phyloP scores from a whole-genome alignment of 2,329 filamentous ascomycete species.

The Hymenoscyphus occultus region DNA sequence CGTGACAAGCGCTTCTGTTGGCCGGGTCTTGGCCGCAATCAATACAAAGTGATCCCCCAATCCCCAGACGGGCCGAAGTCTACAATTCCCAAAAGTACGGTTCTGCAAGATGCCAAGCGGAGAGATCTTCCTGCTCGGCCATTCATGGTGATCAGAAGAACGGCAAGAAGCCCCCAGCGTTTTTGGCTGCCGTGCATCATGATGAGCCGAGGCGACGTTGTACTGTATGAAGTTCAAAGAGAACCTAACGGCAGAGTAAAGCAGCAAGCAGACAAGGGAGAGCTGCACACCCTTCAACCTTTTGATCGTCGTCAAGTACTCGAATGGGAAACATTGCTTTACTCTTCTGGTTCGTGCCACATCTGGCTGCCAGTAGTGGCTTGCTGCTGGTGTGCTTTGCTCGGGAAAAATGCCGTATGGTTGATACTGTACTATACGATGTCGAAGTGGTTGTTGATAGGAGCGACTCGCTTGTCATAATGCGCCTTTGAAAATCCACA shows the following conservation, averaged over 20 bases:
- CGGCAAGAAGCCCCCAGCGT: not conserved
- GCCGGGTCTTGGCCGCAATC: not conserved
- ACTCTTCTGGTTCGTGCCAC: not conserved
- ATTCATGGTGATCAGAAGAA: not conserved
- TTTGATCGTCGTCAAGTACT: not conserved
- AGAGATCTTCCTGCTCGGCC: not conserved
- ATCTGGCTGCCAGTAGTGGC: not conserved
- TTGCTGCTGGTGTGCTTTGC: not conserved
- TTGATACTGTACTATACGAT: not conserved
- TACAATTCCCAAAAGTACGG: not conserved
- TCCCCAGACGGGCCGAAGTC: not conserved
- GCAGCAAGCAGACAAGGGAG: constrained; percentile 1
- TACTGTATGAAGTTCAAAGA: not conserved
- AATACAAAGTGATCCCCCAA: not conserved
- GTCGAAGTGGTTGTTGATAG: not conserved
- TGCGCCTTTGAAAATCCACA: not conserved
- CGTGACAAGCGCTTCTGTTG: not conserved
- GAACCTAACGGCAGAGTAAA: not conserved
- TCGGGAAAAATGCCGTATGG: not conserved
- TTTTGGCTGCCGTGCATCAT: not conserved
- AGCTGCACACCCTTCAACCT: not conserved
- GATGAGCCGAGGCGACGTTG: not conserved
- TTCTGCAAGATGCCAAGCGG: constrained; percentile 2
- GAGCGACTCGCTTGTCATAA: not conserved
- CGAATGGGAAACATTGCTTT: not conserved